Conservation (phyloP, 805 yeast species). For the Candida succiphila region DNA sequence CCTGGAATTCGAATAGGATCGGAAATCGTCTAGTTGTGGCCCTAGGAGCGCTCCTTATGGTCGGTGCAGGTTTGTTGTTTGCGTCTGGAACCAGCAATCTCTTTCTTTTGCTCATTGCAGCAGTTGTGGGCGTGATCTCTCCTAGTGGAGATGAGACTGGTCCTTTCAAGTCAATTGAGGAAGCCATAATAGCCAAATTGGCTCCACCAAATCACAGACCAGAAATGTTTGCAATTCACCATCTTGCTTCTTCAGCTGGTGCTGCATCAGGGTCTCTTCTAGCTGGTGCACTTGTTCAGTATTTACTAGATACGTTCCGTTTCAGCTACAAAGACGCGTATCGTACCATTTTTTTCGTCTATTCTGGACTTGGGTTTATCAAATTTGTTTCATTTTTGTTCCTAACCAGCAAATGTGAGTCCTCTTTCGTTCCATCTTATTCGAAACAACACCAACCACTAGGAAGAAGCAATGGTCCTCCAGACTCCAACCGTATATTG, state of each 20-base stretch:
- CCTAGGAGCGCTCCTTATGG: conserved; percentile 60
- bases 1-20: conserved; percentile 66
- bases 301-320: conserved; percentile 21
- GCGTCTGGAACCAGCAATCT: conserved; percentile 41
- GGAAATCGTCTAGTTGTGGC: conserved; percentile 62
- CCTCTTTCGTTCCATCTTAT: conserved; percentile 16
- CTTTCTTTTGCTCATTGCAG: conserved; percentile 51
- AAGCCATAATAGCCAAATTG: conserved; percentile 71
- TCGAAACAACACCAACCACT: conserved; percentile 3
- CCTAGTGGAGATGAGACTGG: conserved; percentile 90
- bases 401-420: conserved; percentile 46
- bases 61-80: conserved; percentile 55
- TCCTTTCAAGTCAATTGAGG: conserved; percentile 82
- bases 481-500: neutral
- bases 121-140: conserved; percentile 76
- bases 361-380: conserved; percentile 41
- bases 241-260: conserved; percentile 60
- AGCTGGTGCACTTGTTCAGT: conserved; percentile 52
- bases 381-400: conserved; percentile 42
- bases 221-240: conserved; percentile 67
- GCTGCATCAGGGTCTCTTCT: conserved; percentile 61
- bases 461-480: neutral
- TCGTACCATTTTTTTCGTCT: conserved; percentile 44
- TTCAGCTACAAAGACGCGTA: conserved; percentile 36
- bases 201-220: conserved; percentile 58